These are phyloP conservation scores for Wickerhamiella vanderwaltii DNA, from an alignment of 805 yeast genomes.

Conservation along the genomic window DNA sequence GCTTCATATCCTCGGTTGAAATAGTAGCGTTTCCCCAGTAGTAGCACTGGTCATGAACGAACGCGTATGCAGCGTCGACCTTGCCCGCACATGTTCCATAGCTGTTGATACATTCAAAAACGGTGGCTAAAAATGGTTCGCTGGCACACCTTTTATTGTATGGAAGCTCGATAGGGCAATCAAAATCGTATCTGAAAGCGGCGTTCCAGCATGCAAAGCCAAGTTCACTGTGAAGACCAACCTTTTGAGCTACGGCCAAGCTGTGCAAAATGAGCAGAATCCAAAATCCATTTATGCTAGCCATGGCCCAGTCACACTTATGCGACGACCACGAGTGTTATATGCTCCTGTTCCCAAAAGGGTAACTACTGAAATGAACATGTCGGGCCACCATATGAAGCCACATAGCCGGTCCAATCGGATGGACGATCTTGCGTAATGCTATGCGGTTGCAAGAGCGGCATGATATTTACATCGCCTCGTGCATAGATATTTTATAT, in stretches of 20 bases:
- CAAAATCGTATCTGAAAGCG: conserved; percentile 25
- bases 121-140: conserved; percentile 24
- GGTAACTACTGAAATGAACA: no score
- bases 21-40: conserved; percentile 23
- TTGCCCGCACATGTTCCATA: conserved; percentile 21
- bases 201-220: conserved; percentile 27
- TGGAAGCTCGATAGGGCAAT: conserved; percentile 22
- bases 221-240: conserved; percentile 24
- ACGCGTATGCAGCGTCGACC: conserved; percentile 20
- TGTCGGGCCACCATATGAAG: no score
- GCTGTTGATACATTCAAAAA: conserved; percentile 22
- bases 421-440: no score
- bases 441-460: no score
- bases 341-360: no score
- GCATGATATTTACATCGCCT: no score
- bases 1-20: conserved; percentile 19
- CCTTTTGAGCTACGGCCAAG: conserved; percentile 21
- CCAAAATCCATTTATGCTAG: no score
- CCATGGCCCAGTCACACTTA: no score
- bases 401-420: no score
- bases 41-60: conserved; percentile 23
- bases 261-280: background rate
- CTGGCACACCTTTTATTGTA: conserved; percentile 23
- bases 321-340: no score
- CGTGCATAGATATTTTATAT: no score